These are phyloP conservation scores for Sutorius eximius DNA, from an alignment of 1,284 basidiomycete genomes.

Conservation along the genomic window DNA sequence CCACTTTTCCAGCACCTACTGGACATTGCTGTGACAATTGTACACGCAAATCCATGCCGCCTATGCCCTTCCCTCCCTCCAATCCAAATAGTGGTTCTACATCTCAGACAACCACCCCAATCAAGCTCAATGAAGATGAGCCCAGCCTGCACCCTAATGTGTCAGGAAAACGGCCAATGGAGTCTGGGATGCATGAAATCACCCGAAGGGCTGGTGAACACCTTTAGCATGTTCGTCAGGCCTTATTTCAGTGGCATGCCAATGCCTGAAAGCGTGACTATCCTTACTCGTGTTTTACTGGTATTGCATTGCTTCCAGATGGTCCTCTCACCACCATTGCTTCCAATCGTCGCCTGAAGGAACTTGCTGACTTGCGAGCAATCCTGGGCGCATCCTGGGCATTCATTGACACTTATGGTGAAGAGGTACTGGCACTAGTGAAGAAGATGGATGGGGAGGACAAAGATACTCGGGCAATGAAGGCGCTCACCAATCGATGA, in stretches of 20 bases:
- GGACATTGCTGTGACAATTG: slow-evolving; percentile 7
- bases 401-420: not conserved
- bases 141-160: not conserved
- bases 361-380: not conserved
- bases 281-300: not conserved
- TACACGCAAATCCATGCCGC: not conserved
- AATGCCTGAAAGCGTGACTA: not conserved
- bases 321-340: slow-evolving; percentile 1
- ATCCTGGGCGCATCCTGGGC: not conserved
- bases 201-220: not conserved
- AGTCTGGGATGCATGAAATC: not conserved
- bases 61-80: not conserved
- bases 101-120: slow-evolving; percentile 20
- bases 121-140: not conserved
- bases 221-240: slow-evolving; percentile 1
- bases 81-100: not conserved
- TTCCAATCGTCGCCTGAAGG: not conserved
- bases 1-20: not conserved
- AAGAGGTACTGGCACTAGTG: slow-evolving; percentile 3
- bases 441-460: not conserved
- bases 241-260: slow-evolving; percentile 2
- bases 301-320: slow-evolving; percentile 5
- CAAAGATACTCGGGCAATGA: not conserved
- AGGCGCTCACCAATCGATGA: not conserved
- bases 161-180: slow-evolving; percentile 2